Evolutionary conservation across 2,329 filamentous ascomycete species (phyloP), one percentile per base, ranked within the genome.

Genomic region (Cladophialophora yegresii): DNA sequence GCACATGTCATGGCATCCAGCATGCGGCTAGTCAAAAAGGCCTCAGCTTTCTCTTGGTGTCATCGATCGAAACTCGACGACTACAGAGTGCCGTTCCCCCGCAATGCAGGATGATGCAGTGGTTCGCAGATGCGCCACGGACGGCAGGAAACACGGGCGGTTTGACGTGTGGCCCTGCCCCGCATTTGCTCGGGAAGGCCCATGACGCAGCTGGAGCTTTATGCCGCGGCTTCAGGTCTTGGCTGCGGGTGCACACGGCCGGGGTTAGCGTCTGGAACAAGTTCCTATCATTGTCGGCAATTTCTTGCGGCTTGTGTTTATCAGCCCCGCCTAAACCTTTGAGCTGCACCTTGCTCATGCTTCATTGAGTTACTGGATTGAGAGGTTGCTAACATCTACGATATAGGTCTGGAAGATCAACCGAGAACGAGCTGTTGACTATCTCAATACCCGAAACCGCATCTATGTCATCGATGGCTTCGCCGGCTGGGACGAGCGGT

Each of bases 381-480:
- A 8, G 20, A 33, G 26, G 4, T 22, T 28, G 16, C 55, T 58
- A 22, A 58, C 57, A 43, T 53, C 12, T 9, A 9, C 4, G 30
- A 13, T 59, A 43, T 51, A 99, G 95, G 93, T 98, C 79, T 99
- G 95, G 95, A 92, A 92, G 76, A 99, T 99, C 83, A 99, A 99
- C 88, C 89, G 95, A 74, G 95, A 99, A 81, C 93, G 95, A 83
- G 95, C 95, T 67, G 87, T 99, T 78, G 95, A 99, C 83, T 99
- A 99, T 83, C 88, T 99, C 74, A 99, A 99, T 87, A 99, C 95
- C 70, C 87, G 95, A 75, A 96, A 96, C 79, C 92, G 95, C 76
- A 98, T 99, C 83, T 99, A 99, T 80, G 95, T 99, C 71, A 85
- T 99, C 71, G 95, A 99, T 78, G 95, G 95, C 71, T 99, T 89